Base-by-base conservation (phyloP, 768 basidiomycete species). In the Bullera alba region DNA sequence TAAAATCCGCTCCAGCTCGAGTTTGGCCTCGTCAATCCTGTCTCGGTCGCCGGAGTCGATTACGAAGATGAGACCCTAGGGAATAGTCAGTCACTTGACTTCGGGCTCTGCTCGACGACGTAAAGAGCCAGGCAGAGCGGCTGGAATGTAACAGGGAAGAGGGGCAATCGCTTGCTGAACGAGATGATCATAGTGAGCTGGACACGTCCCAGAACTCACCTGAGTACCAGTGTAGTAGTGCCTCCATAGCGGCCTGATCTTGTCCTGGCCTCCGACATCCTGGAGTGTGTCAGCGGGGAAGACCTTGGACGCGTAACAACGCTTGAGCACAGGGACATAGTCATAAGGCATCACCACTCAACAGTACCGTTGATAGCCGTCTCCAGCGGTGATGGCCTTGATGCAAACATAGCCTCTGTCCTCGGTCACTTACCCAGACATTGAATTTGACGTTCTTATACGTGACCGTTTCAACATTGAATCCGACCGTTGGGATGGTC, bases 261-360 rank as follows among this genome's bases (percentile, higher is more conserved):
- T 97, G 78, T 97, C 93, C 76, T 97, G 93, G n/a, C 93, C 93
- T 64, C 93, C 93, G 34, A 97, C 93, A 70, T 95, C 90, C 89
- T 90, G 87, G 5, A 87, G 85, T 19, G 34, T 15, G 29, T 53
- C 38, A 51, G 48, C 46, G 12, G 42, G n/a, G n/a, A n/a, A n/a
- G n/a, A n/a, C n/a, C n/a, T n/a, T n/a, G n/a, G n/a, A n/a, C n/a
- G n/a, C n/a, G n/a, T n/a, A n/a, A n/a, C n/a, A n/a, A n/a, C n/a
- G n/a, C n/a, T n/a, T n/a, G n/a, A n/a, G n/a, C n/a, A n/a, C n/a
- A n/a, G n/a, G n/a, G n/a, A n/a, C n/a, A n/a, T n/a, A n/a, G n/a
- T n/a, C n/a, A n/a, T n/a, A n/a, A n/a, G n/a, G n/a, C n/a, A n/a
- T n/a, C n/a, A n/a, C n/a, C n/a, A n/a, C n/a, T n/a, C n/a, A n/a